Evolutionary conservation across 306 rosid genomes (phyloP), one percentile per base, ranked within the genome.

Genomic region (Pueraria montana): DNA sequence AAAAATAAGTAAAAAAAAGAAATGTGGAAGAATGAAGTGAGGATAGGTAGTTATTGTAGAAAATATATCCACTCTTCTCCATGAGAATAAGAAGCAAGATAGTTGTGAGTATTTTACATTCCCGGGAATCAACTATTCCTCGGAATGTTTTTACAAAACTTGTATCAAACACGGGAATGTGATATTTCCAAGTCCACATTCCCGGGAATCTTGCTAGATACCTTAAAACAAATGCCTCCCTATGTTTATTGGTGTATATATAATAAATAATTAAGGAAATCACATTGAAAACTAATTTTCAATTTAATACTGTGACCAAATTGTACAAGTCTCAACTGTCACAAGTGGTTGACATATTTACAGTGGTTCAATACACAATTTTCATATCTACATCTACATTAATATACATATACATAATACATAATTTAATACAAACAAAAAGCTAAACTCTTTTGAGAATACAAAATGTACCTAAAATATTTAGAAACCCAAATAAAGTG

Each of bases 221-320:
- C n/a, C n/a, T n/a, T n/a, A n/a, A n/a, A n/a, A n/a, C n/a, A n/a
- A n/a, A n/a, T n/a, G n/a, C n/a, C n/a, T n/a, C n/a, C n/a, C n/a
- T 45, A 3, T 21, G 52, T 11, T 50, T 58, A n/a, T 10, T 32
- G 64, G 32, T 12, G 72, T 8, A 30, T 5, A 45, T 30, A 79
- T 6, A 16, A 84, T 38, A 56, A 62, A 62, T 38, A 58, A 32
- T 21, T 4, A 43, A 74, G 14, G 26, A 64, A 59, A 55, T 52
- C 48, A 10, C 38, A 17, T 11, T 4, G 18, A 80, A 24, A 67
- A 32, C n/a, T 45, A 65, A 68, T 6, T n/a, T 20, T 55, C 13
- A 17, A 72, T 62, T 74, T 24, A 55, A 68, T 59, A 8, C 27
- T 18, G 59, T 49, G 38, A 70, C 36, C 63, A 82, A 49, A 48